Base-by-base conservation (phyloP, 768 basidiomycete species). In the Boletus rubropictus region DNA sequence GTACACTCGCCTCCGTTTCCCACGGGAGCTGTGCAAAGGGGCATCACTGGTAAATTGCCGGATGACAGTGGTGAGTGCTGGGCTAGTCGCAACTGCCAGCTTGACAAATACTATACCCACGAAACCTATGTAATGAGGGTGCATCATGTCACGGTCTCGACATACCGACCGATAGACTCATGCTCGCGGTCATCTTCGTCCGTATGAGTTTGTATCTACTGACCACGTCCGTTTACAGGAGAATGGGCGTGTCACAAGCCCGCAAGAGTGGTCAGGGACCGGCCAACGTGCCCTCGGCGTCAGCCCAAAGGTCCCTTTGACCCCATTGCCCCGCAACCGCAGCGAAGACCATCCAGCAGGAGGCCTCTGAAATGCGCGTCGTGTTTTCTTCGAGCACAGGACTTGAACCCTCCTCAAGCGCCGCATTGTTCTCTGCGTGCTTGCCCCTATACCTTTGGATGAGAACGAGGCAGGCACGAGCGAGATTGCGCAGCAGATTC, bases 291-390 rank as follows among this genome's bases (percentile, higher is more conserved):
- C 65, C 69, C 57, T 82, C 80, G 18, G 83, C 86, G 58, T 90
- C 88, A 64, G 68, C 68, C 89, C 88, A 92, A 34, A 92, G 66
- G 62, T 92, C 89, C 42, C 70, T 73, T 68, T 92, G 89, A 20
- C 79, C 82, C 89, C 89, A 92, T 3, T 83, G 63, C 17, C 75
- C 77, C 21, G 77, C 74, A 39, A 91, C 68, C 2, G 77, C 76
- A 6, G 81, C 68, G 5, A 91, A 70, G 31, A 88, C 70, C 51
- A 90, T 73, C 89, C 89, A 92, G 58, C 85, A 87, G 8, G 83
- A 77, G 44, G 71, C 46, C 33, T 69, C 70, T 35, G 60, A 56
- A 59, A 72, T 70, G 61, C 58, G 39, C 56, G 50, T 60, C 70
- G 69, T 34, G 20, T 54, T 28, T 41, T 42, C 35, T 37, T n/a